Base-by-base conservation (phyloP, 805 yeast species). In the Candida awuae region DNA sequence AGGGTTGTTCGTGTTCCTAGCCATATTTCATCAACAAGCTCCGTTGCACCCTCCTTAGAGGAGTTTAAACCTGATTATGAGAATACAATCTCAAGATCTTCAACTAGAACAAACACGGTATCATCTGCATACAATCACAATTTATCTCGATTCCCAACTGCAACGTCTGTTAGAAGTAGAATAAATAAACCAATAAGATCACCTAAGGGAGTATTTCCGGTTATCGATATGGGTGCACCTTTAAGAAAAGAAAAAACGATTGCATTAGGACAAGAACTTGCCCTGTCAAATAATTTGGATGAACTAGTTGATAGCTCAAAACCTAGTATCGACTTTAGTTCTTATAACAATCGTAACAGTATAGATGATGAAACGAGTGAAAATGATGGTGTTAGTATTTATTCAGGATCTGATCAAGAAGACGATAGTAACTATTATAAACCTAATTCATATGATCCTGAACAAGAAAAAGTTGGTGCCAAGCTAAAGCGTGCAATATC, bases 181-280 rank as follows among this genome's bases (percentile, higher is more conserved):
- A 20, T 32, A 9, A 19, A 17, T 26, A 38, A 28, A 35, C 32
- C 35, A 21, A 38, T 59, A 6, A 59, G 73, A 45, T 79, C 87
- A 2, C 94, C 90, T 4, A 73, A 73, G 19, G 85, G 85, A 44
- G 87, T 82, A 1, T 83, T 82, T 59, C 92, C 94, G 0, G 88
- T 83, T 2, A 66, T 67, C 48, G 90, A 84, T 1, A 81, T 83
- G 90, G 87, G 84, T 1, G 67, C 65, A 9, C 82, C 90, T 3
- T 55, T 73, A 30, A 59, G 57, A 20, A 62, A 71, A 38, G 88
- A 82, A 49, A 61, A 61, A 32, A 65, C 79, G 0, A 76, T 82
- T 38, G 85, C 85, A 4, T 62, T 65, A 20, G 47, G 65, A 8
- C 49, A 51, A 48, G 27, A 31, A 1, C 36, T 35, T 26, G 40